Evolutionary conservation across 2,329 filamentous ascomycete species (phyloP), one percentile per base, ranked within the genome.

Genomic region (Alternaria angustiovoidea): DNA sequence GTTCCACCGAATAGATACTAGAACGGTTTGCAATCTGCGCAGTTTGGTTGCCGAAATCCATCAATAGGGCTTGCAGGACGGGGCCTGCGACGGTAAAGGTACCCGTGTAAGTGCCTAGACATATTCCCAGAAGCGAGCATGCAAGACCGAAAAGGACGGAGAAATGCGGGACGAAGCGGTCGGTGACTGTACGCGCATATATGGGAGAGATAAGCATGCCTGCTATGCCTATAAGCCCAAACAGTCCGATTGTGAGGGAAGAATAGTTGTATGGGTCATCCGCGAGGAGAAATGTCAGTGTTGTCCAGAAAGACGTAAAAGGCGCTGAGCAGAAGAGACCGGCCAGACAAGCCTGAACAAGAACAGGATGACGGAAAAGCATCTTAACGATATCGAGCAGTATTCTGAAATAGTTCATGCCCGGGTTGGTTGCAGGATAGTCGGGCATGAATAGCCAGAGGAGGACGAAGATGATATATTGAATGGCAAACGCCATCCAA

Each of bases 371-470:
- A 4, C 83, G 86, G 48, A 86, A 78, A 42, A 91, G 79, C 77
- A 94, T 86, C 26, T 83, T 77, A 2, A 88, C 71, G 24, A 94
- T 92, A 30, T 84, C 86, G 75, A 83, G 85, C 3, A 94, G 81
- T 63, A 91, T 87, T 1, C 81, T 79, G 62, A 87, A 84, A 74
- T 94, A 94, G 61, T 86, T 87, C 14, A 90, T 77, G 0, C 87
- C 86, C 1, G 87, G 88, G 71, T 93, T 94, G 4, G 90, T 90
- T 2, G 86, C 85, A 0, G 91, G 92, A 66, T 95, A 95, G 74
- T 94, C 91, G 0, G 91, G 91, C 89, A 95, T 90, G 76, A 88
- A 91, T 44, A 88, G 74, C 81, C 87, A 94, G 6, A 94, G 84
- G 0, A 89, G 78, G 7, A 81, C 65, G 57, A 89, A 85, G 62